Evolutionary conservation across 805 yeast genomes (phyloP).

Genomic region (Saturnispora diversa): DNA sequence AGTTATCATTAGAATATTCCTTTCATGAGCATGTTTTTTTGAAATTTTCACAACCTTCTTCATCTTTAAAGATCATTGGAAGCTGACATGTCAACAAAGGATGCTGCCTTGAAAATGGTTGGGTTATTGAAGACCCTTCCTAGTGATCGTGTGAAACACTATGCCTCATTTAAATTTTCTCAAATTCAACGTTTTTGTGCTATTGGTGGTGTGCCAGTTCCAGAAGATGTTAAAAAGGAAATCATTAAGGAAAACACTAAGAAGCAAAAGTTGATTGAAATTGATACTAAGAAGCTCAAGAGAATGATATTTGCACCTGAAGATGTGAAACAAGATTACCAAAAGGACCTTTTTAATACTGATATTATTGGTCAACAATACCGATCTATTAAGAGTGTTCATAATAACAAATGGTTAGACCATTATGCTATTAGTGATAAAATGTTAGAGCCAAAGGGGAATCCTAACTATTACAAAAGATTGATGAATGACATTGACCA

Average conservation of each 20-base stretch:
- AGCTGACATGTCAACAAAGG: conserved; percentile 9
- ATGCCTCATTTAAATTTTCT: conserved; percentile 59
- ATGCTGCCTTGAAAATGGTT: conserved; percentile 45
- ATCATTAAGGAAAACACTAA: conserved; percentile 28
- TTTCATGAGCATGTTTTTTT: conserved; percentile 3
- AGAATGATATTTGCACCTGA: conserved; percentile 32
- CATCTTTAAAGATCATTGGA: background rate
- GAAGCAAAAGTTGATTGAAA: conserved; percentile 30
- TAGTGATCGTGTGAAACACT: conserved; percentile 57
- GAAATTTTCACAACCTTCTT: background rate
- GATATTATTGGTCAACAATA: conserved; percentile 46
- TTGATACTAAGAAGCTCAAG: conserved; percentile 31
- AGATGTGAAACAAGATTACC: conserved; percentile 34
- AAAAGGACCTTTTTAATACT: conserved; percentile 43
- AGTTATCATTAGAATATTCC: background rate
- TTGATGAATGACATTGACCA: conserved; percentile 55
- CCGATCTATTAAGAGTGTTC: conserved; percentile 47
- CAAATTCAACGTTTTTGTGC: conserved; percentile 52
- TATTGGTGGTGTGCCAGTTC: conserved; percentile 40
- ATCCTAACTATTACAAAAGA: conserved; percentile 69
- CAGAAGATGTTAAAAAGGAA: conserved; percentile 31
- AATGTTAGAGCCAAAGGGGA: conserved; percentile 72
- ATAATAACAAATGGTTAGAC: conserved; percentile 52
- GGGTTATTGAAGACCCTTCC: conserved; percentile 56
- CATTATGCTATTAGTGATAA: conserved; percentile 61